These are phyloP conservation scores for Diaporthe velutina DNA, from an alignment of 2,329 filamentous ascomycete genomes.

Conservation along the genomic window DNA sequence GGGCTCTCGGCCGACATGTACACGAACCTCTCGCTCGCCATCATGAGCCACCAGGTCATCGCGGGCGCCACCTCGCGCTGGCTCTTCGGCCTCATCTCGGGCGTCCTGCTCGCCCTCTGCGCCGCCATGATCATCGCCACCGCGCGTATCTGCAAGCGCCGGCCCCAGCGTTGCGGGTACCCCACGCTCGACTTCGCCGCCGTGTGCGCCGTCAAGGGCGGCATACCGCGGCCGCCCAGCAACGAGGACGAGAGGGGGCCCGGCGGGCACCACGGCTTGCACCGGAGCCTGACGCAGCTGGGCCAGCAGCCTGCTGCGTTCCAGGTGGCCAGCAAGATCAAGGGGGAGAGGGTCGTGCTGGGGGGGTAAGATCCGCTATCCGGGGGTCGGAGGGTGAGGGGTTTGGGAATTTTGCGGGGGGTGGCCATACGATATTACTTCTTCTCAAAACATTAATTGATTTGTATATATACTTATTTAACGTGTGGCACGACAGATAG, in stretches of 20 bases:
- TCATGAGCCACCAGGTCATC: conserved; percentile 35
- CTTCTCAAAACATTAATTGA: background rate
- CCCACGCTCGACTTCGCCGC: conserved; percentile 33
- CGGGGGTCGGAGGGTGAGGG: too few relatives aligned
- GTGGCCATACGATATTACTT: background rate
- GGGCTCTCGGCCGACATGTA: conserved; percentile 17
- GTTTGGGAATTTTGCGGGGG: too few relatives aligned
- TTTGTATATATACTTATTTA: background rate
- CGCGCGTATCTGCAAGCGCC: conserved; percentile 13
- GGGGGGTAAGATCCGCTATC: too few relatives aligned
- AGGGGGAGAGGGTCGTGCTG: conserved; percentile 29
- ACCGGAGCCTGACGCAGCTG: conserved; percentile 31
- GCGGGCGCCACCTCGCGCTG: conserved; percentile 18
- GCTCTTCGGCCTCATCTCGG: conserved; percentile 29
- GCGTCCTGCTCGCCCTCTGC: conserved; percentile 11
- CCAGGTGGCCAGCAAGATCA: conserved; percentile 34
- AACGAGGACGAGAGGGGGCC: background rate
- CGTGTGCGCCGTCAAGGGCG: conserved; percentile 27
- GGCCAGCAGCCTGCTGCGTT: conserved; percentile 26
- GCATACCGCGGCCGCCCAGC: conserved; percentile 1
- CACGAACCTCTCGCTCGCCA: conserved; percentile 22
- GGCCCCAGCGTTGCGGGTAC: conserved; percentile 30
- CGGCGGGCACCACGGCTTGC: background rate
- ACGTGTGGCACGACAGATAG: background rate
- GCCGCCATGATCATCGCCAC: conserved; percentile 19